phyloP scores from a whole-genome alignment of 108 stramenopile genomes.

The Pseudonitzschia multiseries region DNA sequence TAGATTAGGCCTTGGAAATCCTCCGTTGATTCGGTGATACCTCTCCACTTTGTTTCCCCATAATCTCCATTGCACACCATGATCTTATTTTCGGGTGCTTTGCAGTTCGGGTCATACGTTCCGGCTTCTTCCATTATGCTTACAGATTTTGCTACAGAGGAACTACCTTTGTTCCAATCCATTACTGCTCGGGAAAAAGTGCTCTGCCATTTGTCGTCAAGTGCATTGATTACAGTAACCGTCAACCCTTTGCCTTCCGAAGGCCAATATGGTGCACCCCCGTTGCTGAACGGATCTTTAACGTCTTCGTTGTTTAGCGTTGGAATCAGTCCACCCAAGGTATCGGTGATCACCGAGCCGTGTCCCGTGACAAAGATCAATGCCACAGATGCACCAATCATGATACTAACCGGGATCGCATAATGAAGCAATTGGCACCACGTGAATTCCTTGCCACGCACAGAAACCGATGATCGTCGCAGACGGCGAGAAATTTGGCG shows the following conservation, averaged over 20 bases:
- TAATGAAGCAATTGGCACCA: constrained; percentile 23
- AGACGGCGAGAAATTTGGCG: background rate
- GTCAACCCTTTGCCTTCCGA: constrained; percentile 42
- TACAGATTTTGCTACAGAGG: constrained; percentile 47
- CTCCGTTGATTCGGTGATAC: constrained; percentile 28
- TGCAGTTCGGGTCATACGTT: constrained; percentile 42
- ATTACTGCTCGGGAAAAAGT: constrained; percentile 45
- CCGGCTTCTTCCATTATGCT: constrained; percentile 34
- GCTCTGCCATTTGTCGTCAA: constrained; percentile 56
- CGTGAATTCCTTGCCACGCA: background rate
- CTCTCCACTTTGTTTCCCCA: constrained; percentile 53
- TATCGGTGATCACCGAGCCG: constrained; percentile 22
- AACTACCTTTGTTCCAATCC: constrained; percentile 76
- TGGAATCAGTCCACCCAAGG: constrained; percentile 29
- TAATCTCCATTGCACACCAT: constrained; percentile 68
- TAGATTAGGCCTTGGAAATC: constrained; percentile 41
- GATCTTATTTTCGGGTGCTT: constrained; percentile 35
- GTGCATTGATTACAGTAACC: constrained; percentile 62
- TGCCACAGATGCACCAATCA: constrained; percentile 28
- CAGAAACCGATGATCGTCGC: background rate
- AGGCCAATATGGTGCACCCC: constrained; percentile 34
- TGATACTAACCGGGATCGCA: constrained; percentile 24
- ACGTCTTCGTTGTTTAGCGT: constrained; percentile 36
- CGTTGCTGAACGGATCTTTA: constrained; percentile 44
- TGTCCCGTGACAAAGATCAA: constrained; percentile 39